Evolutionary conservation across 176 grass and related monocot genomes (phyloP).

Genomic region (Zea luxurians): DNA sequence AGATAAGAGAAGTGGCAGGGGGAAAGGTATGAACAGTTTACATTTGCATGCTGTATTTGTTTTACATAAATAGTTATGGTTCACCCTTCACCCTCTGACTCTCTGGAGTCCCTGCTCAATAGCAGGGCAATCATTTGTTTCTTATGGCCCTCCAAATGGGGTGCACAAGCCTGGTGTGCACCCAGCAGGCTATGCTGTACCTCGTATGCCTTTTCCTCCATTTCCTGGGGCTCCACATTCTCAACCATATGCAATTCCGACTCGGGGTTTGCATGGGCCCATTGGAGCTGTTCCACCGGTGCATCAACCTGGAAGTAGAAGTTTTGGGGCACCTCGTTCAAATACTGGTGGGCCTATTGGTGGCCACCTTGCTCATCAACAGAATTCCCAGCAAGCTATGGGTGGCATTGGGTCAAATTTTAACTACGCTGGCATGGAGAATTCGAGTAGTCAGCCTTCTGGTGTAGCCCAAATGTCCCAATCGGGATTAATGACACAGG

Average conservation of each 20-base stretch:
- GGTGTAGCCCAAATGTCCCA: conserved; percentile 74
- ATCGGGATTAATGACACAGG: conserved; percentile 97
- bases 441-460: conserved; percentile 83
- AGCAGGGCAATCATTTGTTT: conserved; percentile 73
- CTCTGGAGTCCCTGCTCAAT: neutral
- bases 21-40: conserved; percentile 64
- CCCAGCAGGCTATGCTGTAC: conserved; percentile 76
- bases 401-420: conserved; percentile 62
- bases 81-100: neutral
- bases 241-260: conserved; percentile 94
- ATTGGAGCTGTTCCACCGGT: conserved; percentile 75
- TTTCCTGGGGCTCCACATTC: conserved; percentile 89
- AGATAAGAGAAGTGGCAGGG: conserved; percentile 75
- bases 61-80: conserved; percentile 4
- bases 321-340: conserved; percentile 78
- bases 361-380: conserved; percentile 89
- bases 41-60: neutral
- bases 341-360: conserved; percentile 88
- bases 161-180: conserved; percentile 73
- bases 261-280: conserved; percentile 86
- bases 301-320: conserved; percentile 78
- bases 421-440: conserved; percentile 69
- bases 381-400: conserved; percentile 81
- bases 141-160: conserved; percentile 86
- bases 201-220: conserved; percentile 74